Conservation (phyloP, 2,329 filamentous ascomycete species). For the Aspergillus felis region DNA sequence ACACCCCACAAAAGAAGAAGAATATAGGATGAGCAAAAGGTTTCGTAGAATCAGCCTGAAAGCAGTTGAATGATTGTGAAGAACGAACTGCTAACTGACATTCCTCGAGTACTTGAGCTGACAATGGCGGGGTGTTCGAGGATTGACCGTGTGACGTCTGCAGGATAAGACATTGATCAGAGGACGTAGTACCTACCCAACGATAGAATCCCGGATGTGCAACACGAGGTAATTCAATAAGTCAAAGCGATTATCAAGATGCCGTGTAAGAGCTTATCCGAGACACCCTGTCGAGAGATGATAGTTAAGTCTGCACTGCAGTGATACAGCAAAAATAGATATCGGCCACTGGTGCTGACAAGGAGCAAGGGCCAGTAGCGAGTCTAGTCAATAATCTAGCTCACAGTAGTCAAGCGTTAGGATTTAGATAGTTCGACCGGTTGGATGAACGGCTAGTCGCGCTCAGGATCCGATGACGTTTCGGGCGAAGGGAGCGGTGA, state of each 20-base stretch:
- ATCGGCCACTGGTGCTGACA: background rate
- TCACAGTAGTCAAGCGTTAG: background rate
- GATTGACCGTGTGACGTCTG: background rate
- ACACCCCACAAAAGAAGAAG: background rate
- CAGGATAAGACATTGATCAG: background rate
- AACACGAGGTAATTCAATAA: background rate
- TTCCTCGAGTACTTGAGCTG: background rate
- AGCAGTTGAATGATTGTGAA: background rate
- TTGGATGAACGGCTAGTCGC: background rate
- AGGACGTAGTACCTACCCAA: background rate
- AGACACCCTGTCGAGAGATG: background rate
- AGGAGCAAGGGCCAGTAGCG: background rate
- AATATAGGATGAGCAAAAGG: background rate
- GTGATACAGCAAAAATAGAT: background rate
- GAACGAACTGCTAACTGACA: background rate
- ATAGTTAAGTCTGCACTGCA: background rate
- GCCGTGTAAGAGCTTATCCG: background rate
- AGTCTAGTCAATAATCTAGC: background rate
- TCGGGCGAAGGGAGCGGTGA: constrained; percentile 28
- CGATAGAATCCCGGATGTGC: background rate
- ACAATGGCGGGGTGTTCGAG: background rate
- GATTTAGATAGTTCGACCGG: background rate
- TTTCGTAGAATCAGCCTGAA: background rate
- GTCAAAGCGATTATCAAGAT: background rate
- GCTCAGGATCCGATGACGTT: constrained; percentile 20